A percentile compares a stretch with the other conserved stretches of the same genome.
phyloP scores from a whole-genome alignment of 2,329 filamentous ascomycete genomes.

The Ustulina deusta region DNA sequence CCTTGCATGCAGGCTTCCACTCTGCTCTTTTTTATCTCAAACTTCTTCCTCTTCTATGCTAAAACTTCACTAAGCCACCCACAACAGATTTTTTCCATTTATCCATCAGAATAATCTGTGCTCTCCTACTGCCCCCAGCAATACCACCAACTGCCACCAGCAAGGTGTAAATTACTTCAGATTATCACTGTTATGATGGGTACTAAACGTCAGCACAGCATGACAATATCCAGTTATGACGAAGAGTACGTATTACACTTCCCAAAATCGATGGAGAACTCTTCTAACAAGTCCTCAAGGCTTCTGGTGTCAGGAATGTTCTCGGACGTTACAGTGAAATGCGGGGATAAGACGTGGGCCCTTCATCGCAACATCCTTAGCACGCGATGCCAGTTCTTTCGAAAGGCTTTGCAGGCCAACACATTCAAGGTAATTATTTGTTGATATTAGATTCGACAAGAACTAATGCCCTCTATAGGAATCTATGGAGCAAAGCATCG shows the following conservation, averaged over 20 bases:
- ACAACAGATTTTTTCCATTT: too few relatives aligned
- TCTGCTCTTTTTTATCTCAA: too few relatives aligned
- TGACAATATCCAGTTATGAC: not conserved
- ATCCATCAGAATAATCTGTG: too few relatives aligned
- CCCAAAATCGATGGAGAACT: too few relatives aligned
- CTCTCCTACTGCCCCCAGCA: not conserved
- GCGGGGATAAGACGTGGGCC: constrained; percentile 24
- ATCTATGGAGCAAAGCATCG: not conserved
- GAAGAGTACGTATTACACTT: not conserved
- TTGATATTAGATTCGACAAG: not conserved
- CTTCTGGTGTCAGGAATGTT: not conserved
- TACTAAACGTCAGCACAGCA: not conserved
- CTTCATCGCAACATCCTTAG: constrained; percentile 30
- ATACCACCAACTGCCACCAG: not conserved
- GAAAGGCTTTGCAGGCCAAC: constrained; percentile 2
- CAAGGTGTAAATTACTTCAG: not conserved
- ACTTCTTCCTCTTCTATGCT: too few relatives aligned
- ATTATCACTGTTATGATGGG: not conserved
- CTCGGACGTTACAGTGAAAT: constrained; percentile 34
- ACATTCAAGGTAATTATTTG: not conserved
- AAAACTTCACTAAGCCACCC: too few relatives aligned
- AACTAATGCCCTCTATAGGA: constrained; percentile 2
- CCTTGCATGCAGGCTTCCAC: too few relatives aligned
- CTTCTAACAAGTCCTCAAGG: not conserved
- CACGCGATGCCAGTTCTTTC: constrained; percentile 29